phyloP scores from a whole-genome alignment of 345 rosid genomes.

The Euphorbia lathyris region DNA sequence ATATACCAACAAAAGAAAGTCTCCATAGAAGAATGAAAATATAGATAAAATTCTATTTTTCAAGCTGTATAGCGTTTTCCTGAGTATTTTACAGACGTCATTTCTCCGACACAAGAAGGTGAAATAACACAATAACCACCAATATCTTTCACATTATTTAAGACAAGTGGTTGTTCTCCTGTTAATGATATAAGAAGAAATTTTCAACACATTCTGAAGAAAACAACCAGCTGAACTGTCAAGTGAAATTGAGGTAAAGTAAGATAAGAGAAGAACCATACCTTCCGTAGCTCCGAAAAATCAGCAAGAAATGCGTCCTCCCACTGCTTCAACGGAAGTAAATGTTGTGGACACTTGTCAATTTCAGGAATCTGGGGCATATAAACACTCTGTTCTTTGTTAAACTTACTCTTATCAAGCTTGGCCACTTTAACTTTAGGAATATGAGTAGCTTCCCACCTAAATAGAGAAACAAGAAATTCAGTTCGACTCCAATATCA shows the following conservation, averaged over 20 bases:
- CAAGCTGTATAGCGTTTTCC: too few relatives aligned
- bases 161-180: background rate
- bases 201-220: background rate
- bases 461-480: constrained; percentile 22
- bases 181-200: background rate
- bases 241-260: background rate
- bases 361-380: constrained; percentile 93
- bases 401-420: constrained; percentile 38
- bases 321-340: constrained; percentile 71
- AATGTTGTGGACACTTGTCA: constrained; percentile 57
- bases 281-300: constrained; percentile 69
- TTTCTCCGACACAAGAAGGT: background rate
- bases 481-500: constrained; percentile 10
- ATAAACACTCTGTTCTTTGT: constrained; percentile 66
- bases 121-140: background rate
- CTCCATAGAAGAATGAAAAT: too few relatives aligned
- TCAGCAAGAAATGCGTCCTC: constrained; percentile 81
- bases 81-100: background rate
- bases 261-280: constrained; percentile 20
- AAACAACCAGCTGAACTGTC: background rate
- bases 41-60: too few relatives aligned
- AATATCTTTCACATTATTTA: background rate
- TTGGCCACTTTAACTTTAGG: constrained; percentile 75
- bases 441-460: constrained; percentile 93
- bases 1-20: background rate